A percentile compares a stretch with the other conserved stretches of the same genome.
Conservation (phyloP, 192 early-diverging fungal genomes). For the Gigaspora rosea region DNA sequence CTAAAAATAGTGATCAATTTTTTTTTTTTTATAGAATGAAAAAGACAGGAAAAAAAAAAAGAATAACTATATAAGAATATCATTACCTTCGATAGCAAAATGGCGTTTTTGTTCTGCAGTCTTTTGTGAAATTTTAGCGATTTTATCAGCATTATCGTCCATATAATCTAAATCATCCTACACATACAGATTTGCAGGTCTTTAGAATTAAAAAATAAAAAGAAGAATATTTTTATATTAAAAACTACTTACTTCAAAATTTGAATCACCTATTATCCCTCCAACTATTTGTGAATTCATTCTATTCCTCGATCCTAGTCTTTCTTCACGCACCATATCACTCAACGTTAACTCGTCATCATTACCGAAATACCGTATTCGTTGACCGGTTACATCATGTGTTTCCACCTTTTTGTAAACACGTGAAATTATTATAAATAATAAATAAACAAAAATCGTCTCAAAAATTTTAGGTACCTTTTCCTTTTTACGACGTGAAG, state of each 20-base stretch:
- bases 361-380: slow-evolving; percentile 59
- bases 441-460: slow-evolving; percentile 8
- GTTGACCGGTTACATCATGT: slow-evolving; percentile 65
- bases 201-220: background rate
- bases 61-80: background rate
- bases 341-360: slow-evolving; percentile 57
- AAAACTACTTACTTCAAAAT: slow-evolving; percentile 49
- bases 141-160: slow-evolving; percentile 83
- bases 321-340: slow-evolving; percentile 75
- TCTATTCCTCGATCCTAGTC: slow-evolving; percentile 45
- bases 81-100: slow-evolving; percentile 60
- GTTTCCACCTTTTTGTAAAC: slow-evolving; percentile 45
- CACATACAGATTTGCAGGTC: background rate
- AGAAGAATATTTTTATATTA: background rate
- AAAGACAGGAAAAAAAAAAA: background rate
- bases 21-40: no score
- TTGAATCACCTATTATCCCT: slow-evolving; percentile 68
- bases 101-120: slow-evolving; percentile 67
- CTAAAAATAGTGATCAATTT: slow-evolving; percentile 38
- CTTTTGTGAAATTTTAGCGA: slow-evolving; percentile 63
- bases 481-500: slow-evolving; percentile 39
- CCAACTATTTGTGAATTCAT: slow-evolving; percentile 73
- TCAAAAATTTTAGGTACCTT: slow-evolving; percentile 41
- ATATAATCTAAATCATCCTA: slow-evolving; percentile 87
- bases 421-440: background rate